Evolutionary conservation across 1,139 yeast species (phyloP).

Genomic region (Scheffersomyces stambukii): DNA sequence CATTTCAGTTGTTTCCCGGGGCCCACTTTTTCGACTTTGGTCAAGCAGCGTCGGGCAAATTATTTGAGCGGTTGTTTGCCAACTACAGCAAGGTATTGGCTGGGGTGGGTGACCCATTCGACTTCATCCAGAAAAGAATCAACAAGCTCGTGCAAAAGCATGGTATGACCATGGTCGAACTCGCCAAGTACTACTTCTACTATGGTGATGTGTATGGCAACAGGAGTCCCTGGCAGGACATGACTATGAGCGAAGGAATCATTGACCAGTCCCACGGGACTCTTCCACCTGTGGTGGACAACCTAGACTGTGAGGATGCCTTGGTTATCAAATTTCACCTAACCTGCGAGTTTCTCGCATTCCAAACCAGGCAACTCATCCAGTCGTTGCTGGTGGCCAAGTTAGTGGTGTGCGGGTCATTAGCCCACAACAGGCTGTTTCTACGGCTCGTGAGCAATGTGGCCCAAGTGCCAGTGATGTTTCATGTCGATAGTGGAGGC

Average conservation of each 20-base stretch:
- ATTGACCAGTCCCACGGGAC: slow-evolving; percentile 42
- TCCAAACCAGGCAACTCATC: slow-evolving; percentile 43
- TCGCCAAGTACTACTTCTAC: slow-evolving; percentile 35
- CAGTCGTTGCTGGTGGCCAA: slow-evolving; percentile 17
- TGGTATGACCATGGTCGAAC: slow-evolving; percentile 22
- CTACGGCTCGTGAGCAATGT: slow-evolving; percentile 24
- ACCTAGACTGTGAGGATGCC: neutral
- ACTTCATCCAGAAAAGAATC: slow-evolving; percentile 29
- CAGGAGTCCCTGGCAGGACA: slow-evolving; percentile 50
- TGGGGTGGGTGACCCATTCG: slow-evolving; percentile 17
- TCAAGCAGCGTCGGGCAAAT: slow-evolving; percentile 53
- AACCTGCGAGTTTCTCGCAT: slow-evolving; percentile 45
- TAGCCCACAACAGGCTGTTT: slow-evolving; percentile 42
- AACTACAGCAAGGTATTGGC: too few relatives aligned
- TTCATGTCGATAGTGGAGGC: slow-evolving; percentile 12
- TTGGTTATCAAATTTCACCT: slow-evolving; percentile 40
- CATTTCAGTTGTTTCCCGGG: slow-evolving; percentile 30
- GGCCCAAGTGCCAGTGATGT: slow-evolving; percentile 19
- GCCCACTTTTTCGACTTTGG: slow-evolving; percentile 47
- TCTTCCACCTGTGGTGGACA: slow-evolving; percentile 9
- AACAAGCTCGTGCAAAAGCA: slow-evolving; percentile 12
- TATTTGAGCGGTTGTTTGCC: slow-evolving; percentile 43
- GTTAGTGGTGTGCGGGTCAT: slow-evolving; percentile 48
- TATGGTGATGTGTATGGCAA: slow-evolving; percentile 58
- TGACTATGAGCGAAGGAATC: slow-evolving; percentile 43